Percentiles rank a stretch among this genome's conserved stretches.
Conservation (phyloP, 441 rosid species). For the Bruguiera hainesii region DNA sequence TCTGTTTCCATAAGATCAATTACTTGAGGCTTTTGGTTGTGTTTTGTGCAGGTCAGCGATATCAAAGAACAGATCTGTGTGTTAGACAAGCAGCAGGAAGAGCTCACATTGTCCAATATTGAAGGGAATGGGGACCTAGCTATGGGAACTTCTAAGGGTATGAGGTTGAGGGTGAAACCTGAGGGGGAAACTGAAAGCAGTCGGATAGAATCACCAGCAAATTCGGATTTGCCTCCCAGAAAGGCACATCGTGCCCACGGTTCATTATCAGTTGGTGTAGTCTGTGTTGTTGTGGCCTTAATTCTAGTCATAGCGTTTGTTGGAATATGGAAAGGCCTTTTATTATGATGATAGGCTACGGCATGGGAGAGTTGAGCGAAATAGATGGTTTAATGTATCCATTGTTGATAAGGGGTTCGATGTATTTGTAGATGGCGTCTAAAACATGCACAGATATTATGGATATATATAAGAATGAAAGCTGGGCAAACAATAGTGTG, state of each 20-base stretch:
- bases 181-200: conserved; percentile 10
- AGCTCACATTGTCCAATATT: conserved; percentile 2
- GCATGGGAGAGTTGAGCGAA: no score
- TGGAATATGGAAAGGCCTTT: conserved; percentile 23
- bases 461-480: no score
- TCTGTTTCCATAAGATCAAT: not conserved
- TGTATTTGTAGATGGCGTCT: no score
- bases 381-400: no score
- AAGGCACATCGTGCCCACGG: not conserved
- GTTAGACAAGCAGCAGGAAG: conserved; percentile 20
- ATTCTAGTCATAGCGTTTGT: conserved; percentile 15
- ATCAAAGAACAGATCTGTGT: conserved; percentile 11
- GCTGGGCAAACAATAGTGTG: no score
- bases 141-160: conserved; percentile 19
- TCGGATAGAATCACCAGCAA: conserved; percentile 14
- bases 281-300: conserved; percentile 20
- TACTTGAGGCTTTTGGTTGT: not conserved
- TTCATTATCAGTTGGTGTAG: conserved; percentile 7
- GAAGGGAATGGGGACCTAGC: conserved; percentile 15
- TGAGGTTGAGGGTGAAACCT: conserved; percentile 30
- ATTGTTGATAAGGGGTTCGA: no score
- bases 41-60: conserved; percentile 35
- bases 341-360: not conserved
- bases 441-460: no score
- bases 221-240: conserved; percentile 1